phyloP scores from a whole-genome alignment of 345 rosid genomes.

The Populus deltoides region DNA sequence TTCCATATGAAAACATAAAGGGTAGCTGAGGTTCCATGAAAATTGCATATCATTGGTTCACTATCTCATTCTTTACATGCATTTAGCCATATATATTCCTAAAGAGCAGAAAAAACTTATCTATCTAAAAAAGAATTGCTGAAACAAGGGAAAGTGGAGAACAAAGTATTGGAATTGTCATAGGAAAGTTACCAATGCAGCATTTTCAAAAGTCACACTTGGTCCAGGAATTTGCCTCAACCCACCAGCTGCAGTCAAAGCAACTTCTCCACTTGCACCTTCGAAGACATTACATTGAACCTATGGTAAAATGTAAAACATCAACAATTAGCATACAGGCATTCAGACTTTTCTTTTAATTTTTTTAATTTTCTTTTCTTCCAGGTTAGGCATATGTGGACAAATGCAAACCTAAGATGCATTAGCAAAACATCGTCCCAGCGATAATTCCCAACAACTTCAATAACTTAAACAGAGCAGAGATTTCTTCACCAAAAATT shows the following conservation, averaged over 20 bases:
- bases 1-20: background rate
- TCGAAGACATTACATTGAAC: constrained; percentile 86
- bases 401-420: constrained; percentile 1
- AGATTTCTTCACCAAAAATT: background rate
- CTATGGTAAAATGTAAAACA: constrained; percentile 41
- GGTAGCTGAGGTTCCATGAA: too few species aligned
- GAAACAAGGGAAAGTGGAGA: background rate
- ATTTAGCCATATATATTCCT: too few species aligned
- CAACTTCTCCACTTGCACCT: constrained; percentile 83
- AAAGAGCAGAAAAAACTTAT: background rate
- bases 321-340: constrained; percentile 13
- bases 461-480: background rate
- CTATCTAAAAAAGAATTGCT: background rate
- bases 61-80: too few species aligned
- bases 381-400: background rate
- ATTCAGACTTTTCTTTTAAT: too few species aligned
- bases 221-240: constrained; percentile 82
- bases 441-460: background rate
- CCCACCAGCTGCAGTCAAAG: constrained; percentile 88
- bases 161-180: background rate
- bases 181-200: constrained; percentile 69
- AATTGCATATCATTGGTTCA: too few species aligned
- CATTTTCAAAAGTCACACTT: constrained; percentile 66
- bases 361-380: background rate
- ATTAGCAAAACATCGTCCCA: background rate